Evolutionary conservation across 1,139 yeast species (phyloP).

Genomic region (Yamadazyma jaroonii): DNA sequence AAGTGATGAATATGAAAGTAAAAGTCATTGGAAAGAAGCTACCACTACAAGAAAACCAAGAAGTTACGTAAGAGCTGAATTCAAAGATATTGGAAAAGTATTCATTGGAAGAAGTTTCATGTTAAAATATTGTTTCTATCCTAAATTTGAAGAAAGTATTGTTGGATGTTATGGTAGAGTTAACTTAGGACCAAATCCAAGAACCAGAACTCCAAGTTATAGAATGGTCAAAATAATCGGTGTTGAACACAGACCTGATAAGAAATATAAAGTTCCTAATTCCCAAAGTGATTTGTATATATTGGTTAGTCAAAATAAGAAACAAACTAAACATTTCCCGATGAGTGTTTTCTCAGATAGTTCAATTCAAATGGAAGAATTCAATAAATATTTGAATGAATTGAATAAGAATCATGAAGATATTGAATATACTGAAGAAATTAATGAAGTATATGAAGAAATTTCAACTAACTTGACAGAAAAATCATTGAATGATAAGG

Average conservation of each 20-base stretch:
- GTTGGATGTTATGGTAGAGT: constrained; percentile 79
- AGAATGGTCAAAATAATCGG: constrained; percentile 81
- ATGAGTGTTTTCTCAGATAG: constrained; percentile 80
- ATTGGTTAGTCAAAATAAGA: constrained; percentile 60
- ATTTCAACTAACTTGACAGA: constrained; percentile 55
- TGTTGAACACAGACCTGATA: constrained; percentile 50
- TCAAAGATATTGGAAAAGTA: constrained; percentile 64
- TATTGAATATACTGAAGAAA: constrained; percentile 62
- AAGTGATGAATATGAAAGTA: constrained; percentile 33
- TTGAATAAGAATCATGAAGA: constrained; percentile 57
- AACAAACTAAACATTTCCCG: constrained; percentile 70
- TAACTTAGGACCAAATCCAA: constrained; percentile 69
- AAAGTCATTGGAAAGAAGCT: constrained; percentile 52
- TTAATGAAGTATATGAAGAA: constrained; percentile 64
- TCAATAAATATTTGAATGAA: constrained; percentile 62
- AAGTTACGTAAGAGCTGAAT: constrained; percentile 22
- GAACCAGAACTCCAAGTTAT: constrained; percentile 65
- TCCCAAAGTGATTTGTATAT: constrained; percentile 61
- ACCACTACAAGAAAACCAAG: constrained; percentile 18
- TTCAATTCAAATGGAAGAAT: constrained; percentile 65
- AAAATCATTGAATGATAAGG: constrained; percentile 67
- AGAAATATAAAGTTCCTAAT: constrained; percentile 54
- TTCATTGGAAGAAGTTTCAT: constrained; percentile 76
- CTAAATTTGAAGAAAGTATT: constrained; percentile 68
- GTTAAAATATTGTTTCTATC: constrained; percentile 75